A percentile compares a stretch with the other conserved stretches of the same genome.
Evolutionary conservation across 2,329 filamentous ascomycete genomes (phyloP).

Genomic region (Arthrinium puccinioides): DNA sequence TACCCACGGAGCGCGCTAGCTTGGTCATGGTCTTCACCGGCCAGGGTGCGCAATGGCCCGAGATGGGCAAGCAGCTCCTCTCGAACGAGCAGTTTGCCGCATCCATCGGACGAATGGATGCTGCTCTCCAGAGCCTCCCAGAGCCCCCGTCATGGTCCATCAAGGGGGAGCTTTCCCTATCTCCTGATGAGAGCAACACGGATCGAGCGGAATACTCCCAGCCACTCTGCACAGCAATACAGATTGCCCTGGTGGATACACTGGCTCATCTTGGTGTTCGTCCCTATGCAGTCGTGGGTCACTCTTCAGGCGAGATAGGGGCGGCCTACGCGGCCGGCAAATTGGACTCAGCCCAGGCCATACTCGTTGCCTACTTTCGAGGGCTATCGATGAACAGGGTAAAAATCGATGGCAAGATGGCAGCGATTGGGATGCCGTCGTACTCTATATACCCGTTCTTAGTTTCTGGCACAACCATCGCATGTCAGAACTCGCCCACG

Average conservation of each 20-base stretch:
- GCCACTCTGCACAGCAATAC: background rate
- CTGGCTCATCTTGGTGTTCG: background rate
- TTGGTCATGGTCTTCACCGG: background rate
- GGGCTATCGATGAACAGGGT: background rate
- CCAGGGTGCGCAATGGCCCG: background rate
- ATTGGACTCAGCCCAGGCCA: background rate
- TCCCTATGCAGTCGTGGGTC: background rate
- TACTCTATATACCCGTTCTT: background rate
- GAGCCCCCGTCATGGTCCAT: background rate
- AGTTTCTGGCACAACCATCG: background rate
- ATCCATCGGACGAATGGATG: background rate
- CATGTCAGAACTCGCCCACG: conserved; percentile 2
- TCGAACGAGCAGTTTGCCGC: background rate
- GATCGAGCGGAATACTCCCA: background rate
- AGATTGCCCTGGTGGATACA: background rate
- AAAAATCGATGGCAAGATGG: conserved; percentile 3
- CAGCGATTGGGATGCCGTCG: conserved; percentile 7
- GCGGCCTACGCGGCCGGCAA: background rate
- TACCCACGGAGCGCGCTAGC: background rate
- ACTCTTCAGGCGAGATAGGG: background rate
- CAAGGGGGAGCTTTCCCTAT: background rate
- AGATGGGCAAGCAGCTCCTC: background rate
- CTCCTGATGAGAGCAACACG: no score
- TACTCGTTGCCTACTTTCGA: background rate
- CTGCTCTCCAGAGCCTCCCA: background rate